Percentiles rank a stretch among this genome's conserved stretches.
Conservation (phyloP, 768 basidiomycete genomes). For the Nidula microcarpa region DNA sequence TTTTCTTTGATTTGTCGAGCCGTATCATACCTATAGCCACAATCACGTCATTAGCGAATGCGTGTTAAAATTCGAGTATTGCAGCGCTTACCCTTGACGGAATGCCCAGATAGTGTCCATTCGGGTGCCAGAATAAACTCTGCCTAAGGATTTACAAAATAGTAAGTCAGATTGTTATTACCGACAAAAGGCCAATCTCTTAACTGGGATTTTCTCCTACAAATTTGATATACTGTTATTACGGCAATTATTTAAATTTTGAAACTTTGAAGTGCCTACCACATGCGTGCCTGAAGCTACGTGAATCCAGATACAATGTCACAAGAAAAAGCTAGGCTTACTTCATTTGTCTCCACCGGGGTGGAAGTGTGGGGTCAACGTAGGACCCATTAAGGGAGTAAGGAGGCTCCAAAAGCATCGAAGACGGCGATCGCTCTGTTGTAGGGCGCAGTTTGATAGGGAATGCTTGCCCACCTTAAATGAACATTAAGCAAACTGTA, state of each 20-base stretch:
- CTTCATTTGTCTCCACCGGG: constrained; percentile 76
- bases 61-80: constrained; percentile 7
- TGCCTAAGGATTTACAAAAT: constrained; percentile 20
- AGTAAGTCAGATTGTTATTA: constrained; percentile 4
- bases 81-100: constrained; percentile 42
- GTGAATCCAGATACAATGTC: neutral
- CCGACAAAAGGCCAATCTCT: constrained; percentile 4
- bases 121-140: constrained; percentile 44
- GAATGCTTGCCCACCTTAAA: constrained; percentile 75
- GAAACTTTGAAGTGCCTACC: constrained; percentile 21
- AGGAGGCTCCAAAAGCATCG: constrained; percentile 80
- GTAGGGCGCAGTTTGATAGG: constrained; percentile 78
- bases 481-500: neutral
- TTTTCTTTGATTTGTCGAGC: constrained; percentile 58
- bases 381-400: constrained; percentile 39
- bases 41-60: constrained; percentile 18
- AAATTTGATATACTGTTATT: neutral
- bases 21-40: constrained; percentile 46
- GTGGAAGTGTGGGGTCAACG: constrained; percentile 31
- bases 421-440: constrained; percentile 62
- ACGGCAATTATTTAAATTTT: neutral
- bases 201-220: constrained; percentile 56
- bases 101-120: constrained; percentile 71
- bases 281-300: constrained; percentile 38
- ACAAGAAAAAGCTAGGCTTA: constrained; percentile 19